Conservation (phyloP, 2,329 filamentous ascomycete genomes). For the Dothidotthia symphoricarpi region DNA sequence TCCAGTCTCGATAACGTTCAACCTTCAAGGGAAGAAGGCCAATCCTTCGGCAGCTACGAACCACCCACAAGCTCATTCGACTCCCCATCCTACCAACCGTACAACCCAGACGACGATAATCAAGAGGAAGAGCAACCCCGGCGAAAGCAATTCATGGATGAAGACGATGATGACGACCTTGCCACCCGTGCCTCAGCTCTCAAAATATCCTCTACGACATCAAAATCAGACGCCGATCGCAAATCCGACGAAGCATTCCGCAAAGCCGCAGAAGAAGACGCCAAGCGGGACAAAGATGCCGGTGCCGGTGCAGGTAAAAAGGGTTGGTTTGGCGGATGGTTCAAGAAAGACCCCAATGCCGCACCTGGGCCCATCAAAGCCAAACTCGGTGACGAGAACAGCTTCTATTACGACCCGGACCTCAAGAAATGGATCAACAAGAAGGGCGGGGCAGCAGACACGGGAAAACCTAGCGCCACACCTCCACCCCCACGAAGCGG, state of each 20-base stretch:
- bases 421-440: constrained; percentile 98
- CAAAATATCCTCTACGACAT: constrained; percentile 52
- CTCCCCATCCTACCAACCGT: constrained; percentile 46
- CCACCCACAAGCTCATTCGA: constrained; percentile 30
- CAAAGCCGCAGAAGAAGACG: constrained; percentile 72
- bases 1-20: no score
- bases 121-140: constrained; percentile 49
- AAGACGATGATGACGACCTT: constrained; percentile 72
- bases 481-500: constrained; percentile 74
- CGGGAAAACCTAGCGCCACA: constrained; percentile 57
- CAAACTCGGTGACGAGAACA: constrained; percentile 90
- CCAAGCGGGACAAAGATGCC: constrained; percentile 55
- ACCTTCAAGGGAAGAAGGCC: constrained; percentile 7
- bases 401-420: constrained; percentile 93
- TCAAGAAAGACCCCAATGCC: constrained; percentile 68
- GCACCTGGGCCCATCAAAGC: constrained; percentile 72
- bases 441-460: constrained; percentile 67
- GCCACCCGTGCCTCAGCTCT: constrained; percentile 53
- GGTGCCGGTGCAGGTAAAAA: constrained; percentile 48
- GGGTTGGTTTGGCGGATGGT: constrained; percentile 80
- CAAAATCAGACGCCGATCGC: constrained; percentile 57
- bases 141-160: constrained; percentile 78
- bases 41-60: constrained; percentile 34
- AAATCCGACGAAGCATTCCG: constrained; percentile 84
- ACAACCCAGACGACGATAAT: constrained; percentile 49